Conservation (phyloP, 23 red algal species). For the Agarophyton chilense region DNA sequence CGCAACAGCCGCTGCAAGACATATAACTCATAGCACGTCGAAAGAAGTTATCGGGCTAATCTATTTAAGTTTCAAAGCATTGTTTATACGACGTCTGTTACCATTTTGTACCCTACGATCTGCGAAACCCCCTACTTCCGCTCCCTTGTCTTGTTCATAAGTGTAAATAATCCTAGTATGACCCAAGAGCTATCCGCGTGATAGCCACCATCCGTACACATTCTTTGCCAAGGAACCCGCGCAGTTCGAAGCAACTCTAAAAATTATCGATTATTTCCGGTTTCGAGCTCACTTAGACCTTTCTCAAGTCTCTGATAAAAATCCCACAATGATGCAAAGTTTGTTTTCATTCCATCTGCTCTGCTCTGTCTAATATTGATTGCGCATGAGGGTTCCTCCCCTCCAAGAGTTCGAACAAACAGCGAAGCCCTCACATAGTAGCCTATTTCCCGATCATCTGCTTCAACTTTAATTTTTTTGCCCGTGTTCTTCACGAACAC, state of each 20-base stretch:
- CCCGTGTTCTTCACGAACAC: constrained; percentile 46
- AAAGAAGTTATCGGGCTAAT: not conserved
- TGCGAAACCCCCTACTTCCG: not conserved
- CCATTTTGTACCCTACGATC: not conserved
- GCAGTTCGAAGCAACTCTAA: not conserved
- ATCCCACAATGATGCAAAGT: constrained; percentile 30
- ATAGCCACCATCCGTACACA: not conserved
- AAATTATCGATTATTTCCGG: not conserved
- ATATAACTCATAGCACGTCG: not conserved
- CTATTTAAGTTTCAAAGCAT: not conserved
- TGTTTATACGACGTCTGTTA: not conserved
- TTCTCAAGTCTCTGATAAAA: constrained; percentile 40
- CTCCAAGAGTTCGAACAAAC: not conserved
- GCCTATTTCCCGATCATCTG: not conserved
- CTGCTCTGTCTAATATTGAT: constrained; percentile 23
- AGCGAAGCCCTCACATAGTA: constrained; percentile 27
- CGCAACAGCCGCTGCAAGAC: not conserved
- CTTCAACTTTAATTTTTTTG: constrained; percentile 44
- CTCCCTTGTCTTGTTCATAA: not conserved
- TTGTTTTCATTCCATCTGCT: constrained; percentile 36
- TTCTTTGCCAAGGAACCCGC: not conserved
- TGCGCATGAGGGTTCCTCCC: constrained; percentile 14
- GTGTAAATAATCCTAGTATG: not conserved
- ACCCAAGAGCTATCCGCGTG: not conserved
- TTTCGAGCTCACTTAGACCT: not conserved